phyloP scores from a whole-genome alignment of 495 filamentous ascomycete species.

The Penicillium subrubescens region DNA sequence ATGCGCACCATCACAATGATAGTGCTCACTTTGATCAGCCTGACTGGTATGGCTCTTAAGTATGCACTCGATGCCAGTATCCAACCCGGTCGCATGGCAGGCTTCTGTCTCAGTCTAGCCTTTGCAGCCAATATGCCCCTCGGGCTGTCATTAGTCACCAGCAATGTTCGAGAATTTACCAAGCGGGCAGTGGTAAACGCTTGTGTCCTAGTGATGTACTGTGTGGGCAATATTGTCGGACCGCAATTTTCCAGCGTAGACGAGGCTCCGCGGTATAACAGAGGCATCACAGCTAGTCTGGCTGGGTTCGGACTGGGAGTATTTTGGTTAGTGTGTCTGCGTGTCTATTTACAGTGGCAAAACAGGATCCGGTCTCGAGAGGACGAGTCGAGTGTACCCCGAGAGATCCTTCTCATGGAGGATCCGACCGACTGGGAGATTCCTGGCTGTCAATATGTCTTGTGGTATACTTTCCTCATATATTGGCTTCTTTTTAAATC shows the following conservation, averaged over 20 bases:
- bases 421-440: slow-evolving; percentile 37
- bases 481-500: too few species aligned
- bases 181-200: slow-evolving; percentile 32
- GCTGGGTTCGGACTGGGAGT: slow-evolving; percentile 31
- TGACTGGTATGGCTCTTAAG: too few species aligned
- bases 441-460: slow-evolving; percentile 37
- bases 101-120: slow-evolving; percentile 41
- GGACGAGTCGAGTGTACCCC: neutral
- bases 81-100: too few species aligned
- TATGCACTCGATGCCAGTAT: too few species aligned
- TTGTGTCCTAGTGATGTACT: slow-evolving; percentile 49
- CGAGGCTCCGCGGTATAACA: slow-evolving; percentile 38
- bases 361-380: neutral
- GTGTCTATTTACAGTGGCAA: slow-evolving; percentile 22
- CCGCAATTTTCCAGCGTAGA: slow-evolving; percentile 37
- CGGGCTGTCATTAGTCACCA: slow-evolving; percentile 54
- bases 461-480: neutral
- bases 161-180: slow-evolving; percentile 56
- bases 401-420: slow-evolving; percentile 36
- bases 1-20: too few species aligned
- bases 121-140: slow-evolving; percentile 59
- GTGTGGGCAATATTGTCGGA: slow-evolving; percentile 24
- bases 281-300: slow-evolving; percentile 39
- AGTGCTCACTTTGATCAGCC: too few species aligned
- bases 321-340: slow-evolving; percentile 28